Percentiles rank a stretch among this genome's conserved stretches.
Conservation (phyloP, 1,139 yeast species). For the Lodderomyces oxycetoniae region DNA sequence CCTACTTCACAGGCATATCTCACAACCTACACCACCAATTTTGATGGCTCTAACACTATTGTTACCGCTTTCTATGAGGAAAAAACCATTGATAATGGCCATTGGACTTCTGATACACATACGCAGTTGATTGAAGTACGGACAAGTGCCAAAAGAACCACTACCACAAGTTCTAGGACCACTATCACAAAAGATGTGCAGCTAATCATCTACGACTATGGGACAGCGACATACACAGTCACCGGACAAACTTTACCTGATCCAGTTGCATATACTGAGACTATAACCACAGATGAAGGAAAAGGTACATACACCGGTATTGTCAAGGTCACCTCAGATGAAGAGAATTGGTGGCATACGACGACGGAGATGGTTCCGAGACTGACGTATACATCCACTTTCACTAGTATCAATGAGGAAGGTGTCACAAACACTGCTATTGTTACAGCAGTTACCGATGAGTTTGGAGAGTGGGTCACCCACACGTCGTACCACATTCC, state of each 20-base stretch:
- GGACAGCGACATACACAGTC: too few species aligned
- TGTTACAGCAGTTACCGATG: not conserved
- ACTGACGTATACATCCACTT: not conserved
- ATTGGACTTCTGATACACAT: too few species aligned
- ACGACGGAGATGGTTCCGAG: slow-evolving; percentile 1
- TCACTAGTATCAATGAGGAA: slow-evolving; percentile 1
- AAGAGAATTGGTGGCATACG: slow-evolving; percentile 1
- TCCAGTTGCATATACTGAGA: not conserved
- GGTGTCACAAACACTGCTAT: not conserved
- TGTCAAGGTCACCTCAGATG: slow-evolving; percentile 1
- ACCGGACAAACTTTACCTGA: too few species aligned
- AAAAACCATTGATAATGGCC: not conserved
- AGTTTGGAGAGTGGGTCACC: slow-evolving; percentile 1
- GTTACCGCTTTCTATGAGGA: not conserved
- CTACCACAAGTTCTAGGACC: not conserved
- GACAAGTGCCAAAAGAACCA: too few species aligned
- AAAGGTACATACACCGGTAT: not conserved
- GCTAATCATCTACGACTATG: not conserved
- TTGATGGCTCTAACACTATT: not conserved
- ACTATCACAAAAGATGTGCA: slow-evolving; percentile 1
- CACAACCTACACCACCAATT: not conserved
- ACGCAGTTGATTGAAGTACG: too few species aligned
- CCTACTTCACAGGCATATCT: not conserved
- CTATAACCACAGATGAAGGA: not conserved
- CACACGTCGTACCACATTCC: slow-evolving; percentile 2